Conservation (phyloP, 257 asterid genomes). For the Thymus quinquecostatus region DNA sequence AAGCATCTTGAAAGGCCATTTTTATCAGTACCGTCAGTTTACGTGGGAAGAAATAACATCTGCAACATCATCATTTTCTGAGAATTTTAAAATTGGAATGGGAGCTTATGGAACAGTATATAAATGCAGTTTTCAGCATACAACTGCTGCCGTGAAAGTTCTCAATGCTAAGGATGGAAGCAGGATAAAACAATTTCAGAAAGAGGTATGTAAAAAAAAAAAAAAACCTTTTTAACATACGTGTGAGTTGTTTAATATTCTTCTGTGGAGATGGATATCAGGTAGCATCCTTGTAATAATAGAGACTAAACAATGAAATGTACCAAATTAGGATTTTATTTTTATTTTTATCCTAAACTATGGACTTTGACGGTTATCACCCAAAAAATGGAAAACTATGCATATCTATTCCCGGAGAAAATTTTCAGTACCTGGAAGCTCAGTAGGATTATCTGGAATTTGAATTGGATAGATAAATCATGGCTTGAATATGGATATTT, state of each 20-base stretch:
- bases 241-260: neutral
- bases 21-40: conserved; percentile 59
- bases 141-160: conserved; percentile 82
- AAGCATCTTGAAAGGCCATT: conserved; percentile 54
- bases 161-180: conserved; percentile 65
- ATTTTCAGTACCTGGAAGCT: no score
- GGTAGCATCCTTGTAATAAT: no score
- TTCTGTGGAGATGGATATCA: no score
- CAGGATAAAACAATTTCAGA: conserved; percentile 71
- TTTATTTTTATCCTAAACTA: no score
- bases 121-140: conserved; percentile 77
- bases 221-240: neutral
- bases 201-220: conserved; percentile 58
- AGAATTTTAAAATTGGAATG: conserved; percentile 74
- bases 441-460: no score
- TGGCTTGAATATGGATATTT: no score
- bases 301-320: no score
- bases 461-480: no score
- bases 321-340: no score
- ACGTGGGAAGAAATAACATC: conserved; percentile 80
- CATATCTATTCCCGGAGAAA: no score
- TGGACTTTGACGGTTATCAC: no score
- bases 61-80: conserved; percentile 74
- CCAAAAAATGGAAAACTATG: no score
- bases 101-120: conserved; percentile 94